These are phyloP conservation scores for Microglena sp. DNA, from an alignment of 139 green algal species.

Conservation along the genomic window DNA sequence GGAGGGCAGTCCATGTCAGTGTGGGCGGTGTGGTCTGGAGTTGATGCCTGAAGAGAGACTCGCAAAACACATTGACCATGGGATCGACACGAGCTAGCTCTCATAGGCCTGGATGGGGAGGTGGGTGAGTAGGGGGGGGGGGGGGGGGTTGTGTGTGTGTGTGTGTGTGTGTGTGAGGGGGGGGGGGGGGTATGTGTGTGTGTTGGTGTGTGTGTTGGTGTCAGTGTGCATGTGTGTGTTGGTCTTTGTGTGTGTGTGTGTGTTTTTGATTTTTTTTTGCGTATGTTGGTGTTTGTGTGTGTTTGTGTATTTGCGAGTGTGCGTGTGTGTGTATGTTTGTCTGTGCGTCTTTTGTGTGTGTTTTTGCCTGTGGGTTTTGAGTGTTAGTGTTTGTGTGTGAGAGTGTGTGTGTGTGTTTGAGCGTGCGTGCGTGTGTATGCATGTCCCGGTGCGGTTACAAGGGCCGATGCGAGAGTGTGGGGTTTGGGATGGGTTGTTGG, in stretches of 20 bases:
- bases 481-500: too few species aligned
- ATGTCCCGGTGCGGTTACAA: too few species aligned
- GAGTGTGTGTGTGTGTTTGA: conserved; percentile 1
- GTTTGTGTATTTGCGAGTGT: not conserved
- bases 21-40: too few species aligned
- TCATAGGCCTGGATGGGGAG: not conserved
- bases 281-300: not conserved
- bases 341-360: not conserved
- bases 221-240: not conserved
- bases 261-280: not conserved
- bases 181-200: not conserved
- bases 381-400: not conserved
- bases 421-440: conserved; percentile 6
- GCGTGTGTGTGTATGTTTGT: not conserved
- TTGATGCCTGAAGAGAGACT: too few species aligned
- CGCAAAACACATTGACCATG: conserved; percentile 3
- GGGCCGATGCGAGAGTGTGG: too few species aligned
- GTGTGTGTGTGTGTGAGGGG: conserved; percentile 1
- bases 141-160: not conserved
- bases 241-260: not conserved
- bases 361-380: not conserved
- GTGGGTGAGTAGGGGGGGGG: not conserved
- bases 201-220: not conserved
- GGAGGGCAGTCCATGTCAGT: too few species aligned
- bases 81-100: conserved; percentile 7